A percentile compares a stretch with the other conserved stretches of the same genome.
Evolutionary conservation across 2,329 filamentous ascomycete genomes (phyloP).

Genomic region (Talaromyces rugulosus): DNA sequence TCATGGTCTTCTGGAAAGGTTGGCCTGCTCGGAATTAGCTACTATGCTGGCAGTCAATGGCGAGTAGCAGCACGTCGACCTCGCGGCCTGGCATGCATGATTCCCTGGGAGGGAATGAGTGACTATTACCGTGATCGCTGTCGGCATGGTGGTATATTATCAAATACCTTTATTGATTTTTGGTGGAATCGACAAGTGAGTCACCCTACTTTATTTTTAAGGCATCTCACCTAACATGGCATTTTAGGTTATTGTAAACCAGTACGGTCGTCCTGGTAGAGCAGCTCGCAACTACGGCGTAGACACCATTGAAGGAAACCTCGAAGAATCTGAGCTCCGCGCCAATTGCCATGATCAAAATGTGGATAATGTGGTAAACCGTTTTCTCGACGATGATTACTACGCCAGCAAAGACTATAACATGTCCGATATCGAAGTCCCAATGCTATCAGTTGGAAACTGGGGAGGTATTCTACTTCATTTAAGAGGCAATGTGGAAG

Average conservation of each 20-base stretch:
- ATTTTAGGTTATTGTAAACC: slow-evolving; percentile 49
- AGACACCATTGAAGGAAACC: slow-evolving; percentile 39
- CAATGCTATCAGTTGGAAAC: slow-evolving; percentile 63
- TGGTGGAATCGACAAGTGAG: slow-evolving; percentile 65
- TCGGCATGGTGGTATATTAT: slow-evolving; percentile 59
- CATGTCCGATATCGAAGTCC: slow-evolving; percentile 63
- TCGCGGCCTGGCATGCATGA: slow-evolving; percentile 48
- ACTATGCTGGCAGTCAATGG: slow-evolving; percentile 52
- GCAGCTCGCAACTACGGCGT: slow-evolving; percentile 50
- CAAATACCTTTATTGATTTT: slow-evolving; percentile 56
- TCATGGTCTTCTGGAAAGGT: slow-evolving; percentile 50
- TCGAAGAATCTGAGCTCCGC: slow-evolving; percentile 30
- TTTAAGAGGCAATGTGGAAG: slow-evolving; percentile 64
- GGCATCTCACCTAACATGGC: background rate
- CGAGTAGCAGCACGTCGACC: slow-evolving; percentile 50
- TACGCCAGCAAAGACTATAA: slow-evolving; percentile 63
- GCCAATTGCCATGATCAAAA: slow-evolving; percentile 40
- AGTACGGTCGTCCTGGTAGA: slow-evolving; percentile 58
- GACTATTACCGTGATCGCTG: slow-evolving; percentile 57
- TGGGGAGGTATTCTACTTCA: slow-evolving; percentile 69
- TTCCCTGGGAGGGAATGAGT: slow-evolving; percentile 55
- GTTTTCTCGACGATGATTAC: slow-evolving; percentile 60
- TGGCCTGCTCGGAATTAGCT: slow-evolving; percentile 46
- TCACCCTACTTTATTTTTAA: background rate
- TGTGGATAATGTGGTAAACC: slow-evolving; percentile 46